phyloP scores from a whole-genome alignment of 768 basidiomycete species.

The Pleurotus tuoliensis region DNA sequence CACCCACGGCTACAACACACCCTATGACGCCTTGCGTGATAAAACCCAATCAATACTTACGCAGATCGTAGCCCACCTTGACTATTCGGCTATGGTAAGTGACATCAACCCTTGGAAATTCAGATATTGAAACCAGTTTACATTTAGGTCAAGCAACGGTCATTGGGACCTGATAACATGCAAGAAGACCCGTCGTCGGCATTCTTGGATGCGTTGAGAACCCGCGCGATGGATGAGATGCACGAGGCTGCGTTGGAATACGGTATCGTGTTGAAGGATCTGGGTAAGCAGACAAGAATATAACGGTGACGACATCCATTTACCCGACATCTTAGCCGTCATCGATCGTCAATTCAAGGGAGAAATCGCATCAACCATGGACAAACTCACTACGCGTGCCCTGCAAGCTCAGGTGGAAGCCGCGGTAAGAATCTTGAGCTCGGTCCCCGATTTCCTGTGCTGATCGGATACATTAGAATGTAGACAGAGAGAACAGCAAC shows the following conservation, averaged over 20 bases:
- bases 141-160: slow-evolving; percentile 66
- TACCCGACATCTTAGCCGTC: slow-evolving; percentile 46
- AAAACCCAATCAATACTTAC: slow-evolving; percentile 87
- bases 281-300: slow-evolving; percentile 38
- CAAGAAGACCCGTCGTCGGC: slow-evolving; percentile 74
- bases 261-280: slow-evolving; percentile 78
- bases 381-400: slow-evolving; percentile 76
- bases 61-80: slow-evolving; percentile 78
- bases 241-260: slow-evolving; percentile 79
- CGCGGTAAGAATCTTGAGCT: slow-evolving; percentile 44
- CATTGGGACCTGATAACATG: slow-evolving; percentile 70
- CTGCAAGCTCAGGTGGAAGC: slow-evolving; percentile 87
- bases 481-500: slow-evolving; percentile 84
- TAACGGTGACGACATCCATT: not conserved
- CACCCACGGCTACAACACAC: slow-evolving; percentile 80
- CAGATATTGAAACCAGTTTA: too few relatives aligned
- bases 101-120: not conserved
- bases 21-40: slow-evolving; percentile 73
- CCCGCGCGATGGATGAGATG: slow-evolving; percentile 85
- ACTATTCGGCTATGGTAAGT: slow-evolving; percentile 41
- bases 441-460: too few relatives aligned
- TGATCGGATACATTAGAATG: slow-evolving; percentile 45
- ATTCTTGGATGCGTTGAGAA: slow-evolving; percentile 78
- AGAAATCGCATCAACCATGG: slow-evolving; percentile 82
- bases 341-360: slow-evolving; percentile 89